Evolutionary conservation across 139 green algal species (phyloP).

Genomic region (Astrephomene gubernaculifera): DNA sequence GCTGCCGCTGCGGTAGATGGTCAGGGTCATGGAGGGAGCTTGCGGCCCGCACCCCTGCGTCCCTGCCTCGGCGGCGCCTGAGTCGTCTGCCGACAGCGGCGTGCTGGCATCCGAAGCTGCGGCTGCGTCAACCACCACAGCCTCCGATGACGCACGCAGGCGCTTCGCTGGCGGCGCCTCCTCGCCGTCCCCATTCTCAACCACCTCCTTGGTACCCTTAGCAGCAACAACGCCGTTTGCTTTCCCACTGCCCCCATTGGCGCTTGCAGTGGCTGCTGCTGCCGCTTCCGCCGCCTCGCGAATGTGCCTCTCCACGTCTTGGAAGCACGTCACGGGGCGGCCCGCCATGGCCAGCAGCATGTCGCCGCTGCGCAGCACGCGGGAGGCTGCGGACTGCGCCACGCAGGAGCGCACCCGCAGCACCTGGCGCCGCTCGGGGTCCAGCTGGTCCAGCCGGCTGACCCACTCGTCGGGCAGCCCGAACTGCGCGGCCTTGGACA

Average conservation of each 20-base stretch:
- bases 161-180: too few relatives aligned
- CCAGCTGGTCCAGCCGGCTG: slow-evolving; percentile 68
- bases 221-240: too few relatives aligned
- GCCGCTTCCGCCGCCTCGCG: slow-evolving; percentile 28
- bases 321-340: slow-evolving; percentile 76
- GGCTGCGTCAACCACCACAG: too few relatives aligned
- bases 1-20: slow-evolving; percentile 54
- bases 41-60: neutral
- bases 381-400: slow-evolving; percentile 40
- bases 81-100: too few relatives aligned
- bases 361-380: slow-evolving; percentile 81
- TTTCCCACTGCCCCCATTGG: neutral
- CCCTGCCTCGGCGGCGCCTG: slow-evolving; percentile 11
- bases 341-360: slow-evolving; percentile 82
- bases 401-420: slow-evolving; percentile 75
- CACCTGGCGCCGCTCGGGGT: slow-evolving; percentile 84
- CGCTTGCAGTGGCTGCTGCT: neutral
- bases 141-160: too few relatives aligned
- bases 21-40: slow-evolving; percentile 46
- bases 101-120: too few relatives aligned
- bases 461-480: slow-evolving; percentile 81
- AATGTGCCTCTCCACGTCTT: slow-evolving; percentile 72
- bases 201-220: too few relatives aligned
- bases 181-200: too few relatives aligned
- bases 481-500: slow-evolving; percentile 86